phyloP scores from a whole-genome alignment of 2,329 filamentous ascomycete species.

The Botrytis tulipae region DNA sequence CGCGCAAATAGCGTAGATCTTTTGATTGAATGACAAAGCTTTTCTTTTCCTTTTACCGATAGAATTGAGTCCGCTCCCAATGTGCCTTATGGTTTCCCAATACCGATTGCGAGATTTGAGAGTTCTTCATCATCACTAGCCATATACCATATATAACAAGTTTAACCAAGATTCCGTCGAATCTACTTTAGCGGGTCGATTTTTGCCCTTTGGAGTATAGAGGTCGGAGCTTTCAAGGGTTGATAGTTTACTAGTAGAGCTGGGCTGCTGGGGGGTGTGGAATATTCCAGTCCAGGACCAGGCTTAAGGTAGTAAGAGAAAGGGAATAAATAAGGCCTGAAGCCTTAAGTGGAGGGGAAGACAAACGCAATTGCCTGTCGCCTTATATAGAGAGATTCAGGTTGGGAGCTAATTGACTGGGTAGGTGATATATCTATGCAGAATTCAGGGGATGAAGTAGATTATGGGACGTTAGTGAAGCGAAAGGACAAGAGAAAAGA shows the following conservation, averaged over 20 bases:
- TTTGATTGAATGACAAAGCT: constrained; percentile 14
- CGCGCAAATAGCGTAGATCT: constrained; percentile 18
- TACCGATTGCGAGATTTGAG: constrained; percentile 30
- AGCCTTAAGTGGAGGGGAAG: constrained; percentile 1
- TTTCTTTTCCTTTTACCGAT: constrained; percentile 12
- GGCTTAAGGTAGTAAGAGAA: neutral
- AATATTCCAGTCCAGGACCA: constrained; percentile 9
- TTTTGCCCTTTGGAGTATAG: constrained; percentile 16
- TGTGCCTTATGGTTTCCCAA: constrained; percentile 34
- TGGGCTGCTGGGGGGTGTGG: neutral
- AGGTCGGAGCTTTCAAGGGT: constrained; percentile 15
- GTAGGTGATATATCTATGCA: neutral
- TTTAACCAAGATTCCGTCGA: constrained; percentile 18
- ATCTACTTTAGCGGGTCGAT: constrained; percentile 18
- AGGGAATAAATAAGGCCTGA: neutral
- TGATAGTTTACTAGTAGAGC: constrained; percentile 3
- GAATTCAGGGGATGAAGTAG: neutral
- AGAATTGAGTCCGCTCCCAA: constrained; percentile 21
- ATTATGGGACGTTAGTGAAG: neutral
- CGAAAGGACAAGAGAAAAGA: neutral
- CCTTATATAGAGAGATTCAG: neutral
- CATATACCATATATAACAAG: constrained; percentile 23
- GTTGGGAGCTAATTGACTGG: neutral
- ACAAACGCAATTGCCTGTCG: neutral
- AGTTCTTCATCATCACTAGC: constrained; percentile 36